Base-by-base conservation (phyloP, 1,284 basidiomycete genomes). In the Papiliotrema laurentii region DNA sequence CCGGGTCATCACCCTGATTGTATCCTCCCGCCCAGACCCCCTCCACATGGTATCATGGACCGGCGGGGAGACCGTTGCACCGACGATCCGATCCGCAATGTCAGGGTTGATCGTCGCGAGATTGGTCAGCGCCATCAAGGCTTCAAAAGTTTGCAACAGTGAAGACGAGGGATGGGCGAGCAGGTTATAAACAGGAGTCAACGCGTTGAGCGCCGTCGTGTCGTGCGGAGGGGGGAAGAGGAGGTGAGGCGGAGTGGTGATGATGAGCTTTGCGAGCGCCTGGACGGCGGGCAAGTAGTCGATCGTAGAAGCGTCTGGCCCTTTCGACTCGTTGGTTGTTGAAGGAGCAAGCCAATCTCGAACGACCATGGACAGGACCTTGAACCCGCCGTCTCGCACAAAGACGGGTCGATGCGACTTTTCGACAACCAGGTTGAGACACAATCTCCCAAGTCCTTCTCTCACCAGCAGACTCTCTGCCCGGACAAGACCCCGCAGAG, bases 91-190 rank as follows among this genome's bases (percentile, higher is more conserved):
- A 18, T 79, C 75, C 3, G 86, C 82, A n/a, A 84, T 72, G 34
- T 81, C 79, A 0, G 81, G 75, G 49, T 80, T 80, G 43, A 87
- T 79, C n/a, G 89, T 91, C 1, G 92, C 85, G 30, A 98, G 75
- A 67, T 98, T 98, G 4, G 94, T 98, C 42, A 98, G 79, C 1
- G 92, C 93, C 88, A 98, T 93, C 54, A 92, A 78, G 3, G 85
- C 83, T 71, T 98, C 94, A 64, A 98, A 98, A 38, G 81, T 80
- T 64, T 97, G 90, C 14, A 97, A 76, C 28, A 86, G 79, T 25
- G 74, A 82, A 1, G 89, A 81, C 0, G 80, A 77, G 0, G 82
- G 73, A 60, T 87, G 81, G 39, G 82, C 78, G 30, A 96, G 77
- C 47, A 93, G 75, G 27, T 81, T 69, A 1, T 84, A 80, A 40